phyloP scores from a whole-genome alignment of 208 protist species.

The Trypanosomatidae sp. region DNA sequence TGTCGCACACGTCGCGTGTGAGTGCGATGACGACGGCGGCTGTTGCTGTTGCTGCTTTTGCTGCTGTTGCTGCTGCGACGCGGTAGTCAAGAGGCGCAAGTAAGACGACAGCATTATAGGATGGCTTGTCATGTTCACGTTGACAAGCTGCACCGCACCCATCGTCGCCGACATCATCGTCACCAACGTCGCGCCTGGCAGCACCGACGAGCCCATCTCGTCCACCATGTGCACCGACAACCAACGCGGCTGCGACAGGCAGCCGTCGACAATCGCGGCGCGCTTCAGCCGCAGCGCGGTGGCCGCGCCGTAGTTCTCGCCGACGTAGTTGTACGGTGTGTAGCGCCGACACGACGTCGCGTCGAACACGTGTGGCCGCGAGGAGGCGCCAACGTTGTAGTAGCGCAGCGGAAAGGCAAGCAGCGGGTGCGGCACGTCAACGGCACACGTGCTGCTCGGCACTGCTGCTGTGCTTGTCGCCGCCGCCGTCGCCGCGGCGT shows the following conservation, averaged over 20 bases:
- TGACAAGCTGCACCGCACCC: constrained; percentile 12
- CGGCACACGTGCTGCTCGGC: too few relatives aligned
- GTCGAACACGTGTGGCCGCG: constrained; percentile 15
- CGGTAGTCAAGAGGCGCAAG: too few relatives aligned
- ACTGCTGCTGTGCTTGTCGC: too few relatives aligned
- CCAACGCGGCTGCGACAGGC: constrained; percentile 34
- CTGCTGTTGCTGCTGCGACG: too few relatives aligned
- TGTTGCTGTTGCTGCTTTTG: too few relatives aligned
- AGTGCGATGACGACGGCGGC: too few relatives aligned
- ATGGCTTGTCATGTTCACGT: constrained; percentile 17
- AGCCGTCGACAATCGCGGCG: constrained; percentile 23
- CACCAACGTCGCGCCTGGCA: constrained; percentile 6
- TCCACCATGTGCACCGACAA: constrained; percentile 13
- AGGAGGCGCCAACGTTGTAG: constrained; percentile 35
- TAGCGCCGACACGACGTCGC: constrained; percentile 30
- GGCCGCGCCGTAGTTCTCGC: constrained; percentile 17
- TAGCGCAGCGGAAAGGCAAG: constrained; percentile 8
- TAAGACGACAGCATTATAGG: too few relatives aligned
- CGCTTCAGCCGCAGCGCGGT: constrained; percentile 46
- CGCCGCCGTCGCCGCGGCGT: too few relatives aligned
- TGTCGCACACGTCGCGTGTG: too few relatives aligned
- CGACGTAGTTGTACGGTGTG: constrained; percentile 36
- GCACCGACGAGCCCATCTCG: constrained; percentile 2
- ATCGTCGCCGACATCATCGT: constrained; percentile 1
- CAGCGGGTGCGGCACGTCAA: constrained; percentile 2